Evolutionary conservation across 148 eudicot genomes (phyloP), one percentile per base, ranked within the genome.

Genomic region (Cornus kousa): DNA sequence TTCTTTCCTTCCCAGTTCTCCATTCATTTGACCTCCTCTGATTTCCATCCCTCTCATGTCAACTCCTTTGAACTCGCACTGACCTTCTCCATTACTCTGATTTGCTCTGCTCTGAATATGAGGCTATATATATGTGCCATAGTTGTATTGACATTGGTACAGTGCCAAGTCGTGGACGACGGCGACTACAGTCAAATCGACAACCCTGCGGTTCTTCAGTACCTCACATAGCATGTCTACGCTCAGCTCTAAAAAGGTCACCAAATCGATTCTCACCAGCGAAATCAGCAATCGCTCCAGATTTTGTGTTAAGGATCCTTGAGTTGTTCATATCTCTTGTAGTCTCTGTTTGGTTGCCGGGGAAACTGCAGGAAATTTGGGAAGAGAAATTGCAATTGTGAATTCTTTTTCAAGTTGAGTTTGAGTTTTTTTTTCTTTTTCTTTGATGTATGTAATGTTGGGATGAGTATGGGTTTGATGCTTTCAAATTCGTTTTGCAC

Each of bases 281-380:
- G 57, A 80, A 10, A 20, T 85, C 20, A 70, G 79, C 40, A n/a
- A 72, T 23, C 77, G 77, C 31, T 82, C 85, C 77, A 40, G 77
- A 68, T 88, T 84, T 71, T 88, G 91, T 76, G 64, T 88, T 68
- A 75, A 79, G 59, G 81, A 86, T 70, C 87, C 84, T 89, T 88
- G 67, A 76, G 75, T 70, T 37, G 10, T 5, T 22, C 11, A 1
- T 39, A 39, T 39, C 3, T 37, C 48, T 33, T 50, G 1, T 60
- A 4, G 16, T 14, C 37, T 55, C 70, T 11, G 13, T 20, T 71
- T 66, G 67, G 2, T 39, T 53, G 32, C 33, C 53, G n/a, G 53
- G 37, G 77, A 74, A 74, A 62, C 35, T 12, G 31, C 62, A 43
- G 48, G 48, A 43, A 43, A 43, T 2, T 5, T 5, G 1, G 4